Evolutionary conservation across 805 yeast genomes (phyloP), one percentile per base, ranked within the genome.

Genomic region (Wickerhamomyces pijperi): DNA sequence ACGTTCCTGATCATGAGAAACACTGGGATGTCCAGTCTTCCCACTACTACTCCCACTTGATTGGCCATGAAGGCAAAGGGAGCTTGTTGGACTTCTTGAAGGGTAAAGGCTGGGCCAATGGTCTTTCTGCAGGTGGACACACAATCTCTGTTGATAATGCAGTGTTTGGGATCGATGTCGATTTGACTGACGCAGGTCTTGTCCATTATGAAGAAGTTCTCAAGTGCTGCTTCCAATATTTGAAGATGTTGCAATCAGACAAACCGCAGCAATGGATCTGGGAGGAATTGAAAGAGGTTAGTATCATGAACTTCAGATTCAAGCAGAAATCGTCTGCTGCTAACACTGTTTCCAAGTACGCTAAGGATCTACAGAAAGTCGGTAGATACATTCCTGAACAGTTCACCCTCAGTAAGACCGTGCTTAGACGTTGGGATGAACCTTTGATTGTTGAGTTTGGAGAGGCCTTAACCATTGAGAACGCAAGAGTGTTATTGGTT

Each of bases 51-150:
- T 74, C 88, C 17, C 97, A 92, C 57, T 65, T 92, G 39, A 63
- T 90, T 36, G 97, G 97, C 32, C 97, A 90, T 58, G 98, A 90
- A 62, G 83, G 92, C 36, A 69, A 78, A 36, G 97, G 97, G 2
- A 86, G 96, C 2, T 57, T 90, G 16, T 65, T 86, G 28, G 72
- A 78, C 40, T 70, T 68, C 46, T 70, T 90, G 47, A 90, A 86
- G 60, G 55, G 62, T 28, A 64, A 71, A 46, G 82, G 88, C 13
- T 83, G 88, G 86, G 95, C 90, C 6, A 81, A 74, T 47, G 79
- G 74, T 15, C 67, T 90, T 38, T 74, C 86, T 29, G 76, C 87
- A 28, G 95, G 95, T 8, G 69, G 74, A 32, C 68, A 75, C 47
- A 70, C 73, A 28, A 69, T 80, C 8, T 78, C 87, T 19, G 67